Evolutionary conservation across 345 rosid genomes (phyloP), one percentile per base, ranked within the genome.

Genomic region (Sonneratia alba): DNA sequence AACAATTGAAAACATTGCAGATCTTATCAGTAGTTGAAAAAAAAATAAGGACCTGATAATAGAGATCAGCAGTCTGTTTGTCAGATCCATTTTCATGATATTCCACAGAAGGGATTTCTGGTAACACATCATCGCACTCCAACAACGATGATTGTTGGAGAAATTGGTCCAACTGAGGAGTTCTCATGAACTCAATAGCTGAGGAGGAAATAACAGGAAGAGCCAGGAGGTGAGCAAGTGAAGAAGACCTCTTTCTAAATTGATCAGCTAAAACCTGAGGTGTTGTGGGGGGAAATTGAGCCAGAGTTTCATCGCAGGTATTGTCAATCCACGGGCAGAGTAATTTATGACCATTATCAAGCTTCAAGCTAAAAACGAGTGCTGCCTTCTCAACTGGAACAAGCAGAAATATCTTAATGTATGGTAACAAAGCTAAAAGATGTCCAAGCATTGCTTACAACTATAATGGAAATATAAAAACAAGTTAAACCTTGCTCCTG

Each of bases 331-430:
- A 92, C 8, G 94, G 97, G 79, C 99, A 95, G 61, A 83, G 88
- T 71, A 79, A 70, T 71, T 88, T 95, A 77, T 92, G 99, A 40
- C 98, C 93, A 78, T 64, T 82, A 74, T 95, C 93, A 80, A 95
- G 83, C 88, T 92, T 89, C 75, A 92, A 86, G 88, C 99, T 87
- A 79, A 92, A 89, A 43, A 95, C 96, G 48, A 79, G 79, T 34
- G 98, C 97, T 1, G 87, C 94, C 82, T 90, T 95, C 86, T 89
- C 99, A 82, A 92, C 99, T 89, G 85, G 19, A 70, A 32, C 67
- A 77, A 11, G 67, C 65, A 38, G 63, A 83, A 79, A 24, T 24
- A 42, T 32, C 48, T 48, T 49, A 55, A 70, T 70, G 36, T 70
- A 74, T 65, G 40, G 68, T 49, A 83, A 70, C 59, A 72, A 51